Conservation (phyloP, 768 basidiomycete genomes). For the Pleurotus djamor region DNA sequence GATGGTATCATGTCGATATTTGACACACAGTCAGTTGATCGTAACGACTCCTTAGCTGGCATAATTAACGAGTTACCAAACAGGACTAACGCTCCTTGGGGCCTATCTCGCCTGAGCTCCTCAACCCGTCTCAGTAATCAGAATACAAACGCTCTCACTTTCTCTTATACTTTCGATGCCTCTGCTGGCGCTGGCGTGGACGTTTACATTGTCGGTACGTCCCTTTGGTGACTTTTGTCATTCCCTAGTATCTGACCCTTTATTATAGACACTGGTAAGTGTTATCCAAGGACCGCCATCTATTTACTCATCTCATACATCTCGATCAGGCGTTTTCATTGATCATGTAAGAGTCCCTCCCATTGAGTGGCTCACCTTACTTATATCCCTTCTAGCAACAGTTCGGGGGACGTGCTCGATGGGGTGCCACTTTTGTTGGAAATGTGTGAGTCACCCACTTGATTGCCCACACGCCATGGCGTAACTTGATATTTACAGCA, state of each 20-base stretch:
- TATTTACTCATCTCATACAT: neutral
- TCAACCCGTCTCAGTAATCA: conserved; percentile 11
- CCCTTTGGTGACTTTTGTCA: neutral
- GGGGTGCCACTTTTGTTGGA: conserved; percentile 32
- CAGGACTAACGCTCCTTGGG: conserved; percentile 31
- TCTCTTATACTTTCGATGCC: conserved; percentile 26
- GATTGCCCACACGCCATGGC: conserved; percentile 15
- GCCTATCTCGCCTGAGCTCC: conserved; percentile 23
- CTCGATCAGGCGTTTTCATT: conserved; percentile 16
- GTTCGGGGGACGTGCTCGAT: conserved; percentile 40
- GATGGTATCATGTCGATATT: conserved; percentile 24
- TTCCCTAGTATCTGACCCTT: neutral
- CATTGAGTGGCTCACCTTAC: neutral
- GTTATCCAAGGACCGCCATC: neutral
- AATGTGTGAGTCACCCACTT: too few species aligned
- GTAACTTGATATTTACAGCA: neutral
- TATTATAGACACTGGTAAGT: conserved; percentile 21
- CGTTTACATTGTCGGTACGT: conserved; percentile 39
- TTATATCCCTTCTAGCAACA: conserved; percentile 17
- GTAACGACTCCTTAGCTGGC: neutral
- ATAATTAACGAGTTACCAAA: neutral
- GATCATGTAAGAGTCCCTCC: conserved; percentile 17
- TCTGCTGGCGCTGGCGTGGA: conserved; percentile 32
- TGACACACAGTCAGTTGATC: conserved; percentile 2
- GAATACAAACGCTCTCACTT: conserved; percentile 15